A percentile compares a stretch with the other conserved stretches of the same genome.
Evolutionary conservation across 179 eudicot species (phyloP).

Genomic region (Beta macrorhiza): DNA sequence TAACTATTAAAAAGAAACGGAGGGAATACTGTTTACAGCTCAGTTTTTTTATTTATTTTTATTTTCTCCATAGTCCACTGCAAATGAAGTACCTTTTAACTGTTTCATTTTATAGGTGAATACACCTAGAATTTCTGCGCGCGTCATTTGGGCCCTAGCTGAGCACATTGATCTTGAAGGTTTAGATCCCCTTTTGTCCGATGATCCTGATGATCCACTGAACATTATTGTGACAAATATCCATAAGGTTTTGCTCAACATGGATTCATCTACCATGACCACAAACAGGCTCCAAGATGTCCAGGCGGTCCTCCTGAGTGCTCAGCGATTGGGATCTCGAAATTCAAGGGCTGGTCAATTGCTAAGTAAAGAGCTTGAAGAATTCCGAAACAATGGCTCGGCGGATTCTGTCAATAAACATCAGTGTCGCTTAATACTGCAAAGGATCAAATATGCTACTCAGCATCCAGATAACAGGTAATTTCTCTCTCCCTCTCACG

Average conservation of each 20-base stretch:
- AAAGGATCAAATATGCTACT: constrained; percentile 81
- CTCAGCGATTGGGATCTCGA: constrained; percentile 90
- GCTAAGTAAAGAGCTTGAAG: constrained; percentile 90
- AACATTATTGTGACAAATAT: constrained; percentile 82
- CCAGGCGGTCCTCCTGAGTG: constrained; percentile 91
- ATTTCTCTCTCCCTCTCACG: constrained; percentile 14
- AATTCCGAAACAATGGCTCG: constrained; percentile 64
- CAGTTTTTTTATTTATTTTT: neutral
- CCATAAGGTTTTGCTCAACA: constrained; percentile 84
- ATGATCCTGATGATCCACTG: constrained; percentile 93
- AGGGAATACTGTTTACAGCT: neutral
- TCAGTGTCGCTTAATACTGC: constrained; percentile 86
- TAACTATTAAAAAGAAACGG: too few species aligned
- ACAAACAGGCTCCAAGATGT: constrained; percentile 97
- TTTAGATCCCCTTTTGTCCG: constrained; percentile 92
- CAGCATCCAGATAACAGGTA: constrained; percentile 73
- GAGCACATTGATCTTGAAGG: constrained; percentile 98
- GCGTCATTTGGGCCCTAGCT: constrained; percentile 85
- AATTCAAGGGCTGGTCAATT: constrained; percentile 92
- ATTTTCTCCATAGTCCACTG: neutral
- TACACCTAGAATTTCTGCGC: constrained; percentile 83
- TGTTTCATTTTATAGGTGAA: constrained; percentile 59
- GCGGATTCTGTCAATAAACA: constrained; percentile 98
- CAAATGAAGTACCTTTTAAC: neutral
- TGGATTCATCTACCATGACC: constrained; percentile 70